Percentiles rank a stretch among this genome's conserved stretches.
phyloP scores from a whole-genome alignment of 2,329 filamentous ascomycete genomes.

The Aspergillus viridinutans region DNA sequence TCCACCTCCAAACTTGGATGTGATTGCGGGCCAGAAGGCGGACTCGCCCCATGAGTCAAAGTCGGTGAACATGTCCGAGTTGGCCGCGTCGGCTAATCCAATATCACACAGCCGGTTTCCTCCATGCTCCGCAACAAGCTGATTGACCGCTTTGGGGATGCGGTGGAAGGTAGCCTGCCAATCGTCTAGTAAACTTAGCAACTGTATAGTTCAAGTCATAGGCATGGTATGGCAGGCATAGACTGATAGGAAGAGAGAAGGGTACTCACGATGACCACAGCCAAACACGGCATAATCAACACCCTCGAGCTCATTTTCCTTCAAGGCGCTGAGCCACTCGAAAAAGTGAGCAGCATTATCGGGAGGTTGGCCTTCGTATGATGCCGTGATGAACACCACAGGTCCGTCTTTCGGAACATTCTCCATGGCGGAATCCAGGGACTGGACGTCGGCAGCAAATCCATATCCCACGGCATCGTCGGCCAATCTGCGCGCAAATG shows the following conservation, averaged over 20 bases:
- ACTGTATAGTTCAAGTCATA: slow-evolving; percentile 7
- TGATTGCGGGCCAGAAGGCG: slow-evolving; percentile 50
- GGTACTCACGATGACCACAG: slow-evolving; percentile 51
- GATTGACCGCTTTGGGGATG: slow-evolving; percentile 61
- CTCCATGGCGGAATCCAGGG: slow-evolving; percentile 59
- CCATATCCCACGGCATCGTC: slow-evolving; percentile 57
- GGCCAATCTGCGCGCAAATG: slow-evolving; percentile 61
- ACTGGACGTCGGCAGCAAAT: slow-evolving; percentile 53
- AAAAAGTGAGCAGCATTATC: slow-evolving; percentile 69
- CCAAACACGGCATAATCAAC: slow-evolving; percentile 67
- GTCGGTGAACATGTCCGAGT: slow-evolving; percentile 63
- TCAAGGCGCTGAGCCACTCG: slow-evolving; percentile 58
- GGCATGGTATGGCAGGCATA: background rate
- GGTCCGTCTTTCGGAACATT: slow-evolving; percentile 58
- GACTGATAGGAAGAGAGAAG: background rate
- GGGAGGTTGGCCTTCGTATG: slow-evolving; percentile 70
- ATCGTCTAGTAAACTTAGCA: slow-evolving; percentile 33
- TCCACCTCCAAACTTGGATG: slow-evolving; percentile 32
- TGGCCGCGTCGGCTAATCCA: slow-evolving; percentile 58
- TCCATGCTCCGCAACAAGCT: slow-evolving; percentile 49
- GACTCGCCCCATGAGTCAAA: slow-evolving; percentile 66
- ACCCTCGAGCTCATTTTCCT: slow-evolving; percentile 50
- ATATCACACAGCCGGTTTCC: slow-evolving; percentile 47
- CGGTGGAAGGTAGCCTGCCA: slow-evolving; percentile 60
- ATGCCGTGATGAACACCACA: slow-evolving; percentile 63